Percentiles rank a stretch among this genome's conserved stretches.
Evolutionary conservation across 106 monocot species (phyloP).

Genomic region (Ottelia alismoides): DNA sequence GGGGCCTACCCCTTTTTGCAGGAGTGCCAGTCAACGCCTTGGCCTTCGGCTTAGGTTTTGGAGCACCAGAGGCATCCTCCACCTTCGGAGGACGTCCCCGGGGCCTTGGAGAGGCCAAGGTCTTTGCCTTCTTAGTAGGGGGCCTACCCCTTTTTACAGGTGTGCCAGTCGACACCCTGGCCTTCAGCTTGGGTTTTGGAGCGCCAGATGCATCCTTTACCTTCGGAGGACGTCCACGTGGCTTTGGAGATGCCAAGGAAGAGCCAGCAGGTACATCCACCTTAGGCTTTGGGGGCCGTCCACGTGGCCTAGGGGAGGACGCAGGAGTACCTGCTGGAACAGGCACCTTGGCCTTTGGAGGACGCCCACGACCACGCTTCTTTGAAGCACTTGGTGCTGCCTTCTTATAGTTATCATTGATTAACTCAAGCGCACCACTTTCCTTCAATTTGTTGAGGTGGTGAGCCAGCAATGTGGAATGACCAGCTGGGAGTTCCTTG

Average conservation of each 20-base stretch:
- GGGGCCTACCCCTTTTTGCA: no score
- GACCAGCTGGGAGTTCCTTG: conserved; percentile 32
- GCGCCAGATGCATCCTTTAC: neutral
- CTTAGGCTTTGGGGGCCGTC: conserved; percentile 57
- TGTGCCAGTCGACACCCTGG: neutral
- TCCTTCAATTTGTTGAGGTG: conserved; percentile 37
- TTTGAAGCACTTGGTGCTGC: conserved; percentile 14
- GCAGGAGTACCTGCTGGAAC: neutral
- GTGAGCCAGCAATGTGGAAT: conserved; percentile 22
- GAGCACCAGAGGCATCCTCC: no score
- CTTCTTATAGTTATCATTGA: conserved; percentile 30
- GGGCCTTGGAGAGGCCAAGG: no score
- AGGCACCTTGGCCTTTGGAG: conserved; percentile 28
- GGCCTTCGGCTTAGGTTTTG: no score
- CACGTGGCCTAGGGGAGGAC: conserved; percentile 26
- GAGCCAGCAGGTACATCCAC: conserved; percentile 22
- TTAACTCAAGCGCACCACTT: conserved; percentile 31
- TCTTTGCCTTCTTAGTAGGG: neutral
- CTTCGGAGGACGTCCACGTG: conserved; percentile 54
- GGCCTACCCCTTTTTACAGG: neutral
- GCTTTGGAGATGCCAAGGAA: conserved; percentile 13
- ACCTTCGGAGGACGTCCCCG: no score
- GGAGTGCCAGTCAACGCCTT: no score
- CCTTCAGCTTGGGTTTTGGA: neutral
- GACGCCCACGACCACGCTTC: conserved; percentile 41